Base-by-base conservation (phyloP, 192 early-diverging fungal genomes). In the Rhizoclosmatium globosum region DNA sequence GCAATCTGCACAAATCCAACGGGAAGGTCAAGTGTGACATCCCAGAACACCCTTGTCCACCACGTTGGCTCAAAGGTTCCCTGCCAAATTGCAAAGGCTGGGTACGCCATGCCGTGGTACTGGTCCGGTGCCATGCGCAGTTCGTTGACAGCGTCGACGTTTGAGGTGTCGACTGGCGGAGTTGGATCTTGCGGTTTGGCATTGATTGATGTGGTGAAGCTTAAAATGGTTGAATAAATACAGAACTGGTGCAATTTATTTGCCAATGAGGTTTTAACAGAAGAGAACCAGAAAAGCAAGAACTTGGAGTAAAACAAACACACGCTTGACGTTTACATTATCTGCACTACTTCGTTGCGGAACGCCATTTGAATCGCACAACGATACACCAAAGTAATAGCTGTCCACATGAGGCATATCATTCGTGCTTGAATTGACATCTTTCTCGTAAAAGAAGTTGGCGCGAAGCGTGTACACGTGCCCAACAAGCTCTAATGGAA, bases 401-500 rank as follows among this genome's bases (percentile, higher is more conserved):
- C 23, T 39, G 11, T 17, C 1, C 11, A 64, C 41, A 21, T 39
- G 21, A 6, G 62, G 23, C 62, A 64, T 64, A 7, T 6, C 21
- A 21, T 64, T 21, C 21, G 62, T 17, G 23, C 23, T 64, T 64
- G 21, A 23, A 64, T 64, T 64, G 11, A 41, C 11, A 6, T 64
- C 23, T 21, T 23, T 39, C 11, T 23, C 62, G 41, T 64, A 64
- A 21, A 64, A 64, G 11, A 64, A 64, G 62, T 64, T 64, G 23
- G 21, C 62, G 7, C 62, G 62, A 6, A 64, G 62, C 62, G 6
- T 6, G 62, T 64, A 64, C 6, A 64, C 41, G 41, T 64, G 62
- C 23, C 62, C 62, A 1, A 64, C 62, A 11, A 64, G 23, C 21
- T 64, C 62, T 21, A 64, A 23, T 21, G 62, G 62, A 53, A 53